Evolutionary conservation across 805 yeast species (phyloP), one percentile per base, ranked within the genome.

Genomic region (Jamesozyma piceae): DNA sequence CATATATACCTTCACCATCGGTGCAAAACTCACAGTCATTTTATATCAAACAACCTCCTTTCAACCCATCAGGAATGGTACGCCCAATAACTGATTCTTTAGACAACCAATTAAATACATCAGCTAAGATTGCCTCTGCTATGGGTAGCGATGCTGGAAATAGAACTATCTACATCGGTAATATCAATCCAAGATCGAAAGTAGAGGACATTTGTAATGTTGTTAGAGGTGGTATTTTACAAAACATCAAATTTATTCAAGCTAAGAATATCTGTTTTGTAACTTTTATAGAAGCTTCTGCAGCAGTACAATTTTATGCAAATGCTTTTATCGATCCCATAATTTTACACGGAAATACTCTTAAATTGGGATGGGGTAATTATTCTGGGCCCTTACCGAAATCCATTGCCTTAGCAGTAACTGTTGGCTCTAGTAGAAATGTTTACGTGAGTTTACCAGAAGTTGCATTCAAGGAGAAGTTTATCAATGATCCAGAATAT

Each of bases 181-280:
- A 78, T 49, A 65, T 83, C 38, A 81, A 79, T 47, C 74, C 79
- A 8, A 69, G 72, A 39, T 76, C 87, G 1, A 73, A 78, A 5
- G 72, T 75, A 2, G 90, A 82, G 56, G 89, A 83, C 52, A 72
- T 83, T 37, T 83, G 89, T 51, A 83, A 83, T 55, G 77, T 75
- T 36, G 79, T 82, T 24, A 70, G 89, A 51, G 90, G 90, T 34
- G 94, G 94, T n/a, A 63, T 78, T 17, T 67, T 83, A 34, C 88
- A 83, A 54, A 60, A 65, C 9, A 69, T 83, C 37, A 77, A 72
- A 45, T 62, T 65, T 43, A 64, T 74, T 41, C 71, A 72, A 3
- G 74, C 71, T 4, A 77, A 72, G 52, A 72, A 68, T 39, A 72
- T 77, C 39, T 82, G 89, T 53, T 83, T 83, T 54, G 65, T 83